These are phyloP conservation scores for Leishmania turanica DNA, from an alignment of 208 protist genomes.

Conservation along the genomic window DNA sequence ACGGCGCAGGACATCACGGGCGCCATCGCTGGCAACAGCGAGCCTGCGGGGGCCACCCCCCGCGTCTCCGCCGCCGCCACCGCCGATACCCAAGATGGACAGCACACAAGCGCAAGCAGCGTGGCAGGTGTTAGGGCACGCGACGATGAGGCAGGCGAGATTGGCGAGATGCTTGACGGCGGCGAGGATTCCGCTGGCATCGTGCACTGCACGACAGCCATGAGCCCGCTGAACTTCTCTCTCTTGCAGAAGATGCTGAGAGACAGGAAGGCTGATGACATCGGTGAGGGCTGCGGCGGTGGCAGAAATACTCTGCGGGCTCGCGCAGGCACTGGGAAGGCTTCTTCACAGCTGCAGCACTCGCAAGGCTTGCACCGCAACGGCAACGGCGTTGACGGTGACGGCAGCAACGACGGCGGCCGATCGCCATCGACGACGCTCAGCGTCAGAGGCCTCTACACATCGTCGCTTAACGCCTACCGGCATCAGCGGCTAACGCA, in stretches of 20 bases:
- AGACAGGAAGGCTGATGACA: not conserved
- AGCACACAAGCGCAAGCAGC: not conserved
- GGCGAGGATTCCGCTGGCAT: not conserved
- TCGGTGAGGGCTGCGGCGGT: not conserved
- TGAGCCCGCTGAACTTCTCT: not conserved
- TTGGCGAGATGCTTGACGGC: not conserved
- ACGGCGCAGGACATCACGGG: not conserved
- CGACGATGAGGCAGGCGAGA: not conserved
- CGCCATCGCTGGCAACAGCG: not conserved
- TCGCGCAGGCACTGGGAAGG: not conserved
- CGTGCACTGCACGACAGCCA: not conserved
- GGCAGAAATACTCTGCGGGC: not conserved
- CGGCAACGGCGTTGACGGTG: not conserved
- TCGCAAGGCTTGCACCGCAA: not conserved
- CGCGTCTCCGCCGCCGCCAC: not conserved
- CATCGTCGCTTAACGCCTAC: conserved; percentile 25
- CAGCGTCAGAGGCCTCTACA: conserved; percentile 29
- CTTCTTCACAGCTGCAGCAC: not conserved
- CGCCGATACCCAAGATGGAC: not conserved
- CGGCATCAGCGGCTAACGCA: conserved; percentile 31
- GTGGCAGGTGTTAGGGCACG: not conserved
- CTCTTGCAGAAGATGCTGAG: not conserved
- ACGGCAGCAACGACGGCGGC: not conserved
- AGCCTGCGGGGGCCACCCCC: not conserved
- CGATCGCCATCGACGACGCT: conserved; percentile 4